Percentiles rank a stretch among this genome's conserved stretches.
These are phyloP conservation scores for Citeromyces hawaiiensis DNA, from an alignment of 1,139 yeast species.

Conservation along the genomic window DNA sequence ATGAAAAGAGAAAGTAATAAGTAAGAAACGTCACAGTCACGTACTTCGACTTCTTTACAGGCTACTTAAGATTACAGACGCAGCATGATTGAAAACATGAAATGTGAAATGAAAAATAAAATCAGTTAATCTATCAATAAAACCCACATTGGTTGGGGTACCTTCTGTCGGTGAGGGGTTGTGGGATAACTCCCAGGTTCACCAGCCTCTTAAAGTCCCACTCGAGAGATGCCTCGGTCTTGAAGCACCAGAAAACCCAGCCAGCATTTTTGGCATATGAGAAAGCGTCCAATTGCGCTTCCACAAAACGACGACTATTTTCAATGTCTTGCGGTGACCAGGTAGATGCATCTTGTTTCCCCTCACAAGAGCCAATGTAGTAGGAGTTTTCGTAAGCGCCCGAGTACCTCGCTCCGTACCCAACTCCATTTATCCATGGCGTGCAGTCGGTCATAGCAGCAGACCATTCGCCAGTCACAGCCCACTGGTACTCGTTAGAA, in stretches of 20 bases:
- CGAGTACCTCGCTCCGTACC: conserved; percentile 76
- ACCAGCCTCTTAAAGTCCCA: conserved; percentile 64
- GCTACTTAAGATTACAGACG: no score
- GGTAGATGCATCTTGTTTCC: conserved; percentile 33
- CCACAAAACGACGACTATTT: conserved; percentile 59
- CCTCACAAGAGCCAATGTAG: conserved; percentile 52
- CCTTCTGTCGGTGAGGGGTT: conserved; percentile 34
- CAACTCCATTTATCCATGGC: conserved; percentile 84
- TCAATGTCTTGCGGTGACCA: conserved; percentile 51
- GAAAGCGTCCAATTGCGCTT: conserved; percentile 70
- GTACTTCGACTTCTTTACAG: no score
- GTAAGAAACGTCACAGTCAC: no score
- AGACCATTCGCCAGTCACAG: conserved; percentile 82
- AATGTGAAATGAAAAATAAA: neutral
- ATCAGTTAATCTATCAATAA: conserved; percentile 1
- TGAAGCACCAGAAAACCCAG: conserved; percentile 91
- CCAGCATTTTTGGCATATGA: conserved; percentile 28
- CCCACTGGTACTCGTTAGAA: conserved; percentile 51
- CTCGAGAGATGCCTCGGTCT: conserved; percentile 72
- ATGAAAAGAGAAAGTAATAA: no score
- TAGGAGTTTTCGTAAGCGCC: conserved; percentile 42
- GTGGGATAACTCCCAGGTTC: conserved; percentile 39
- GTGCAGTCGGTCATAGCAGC: conserved; percentile 95
- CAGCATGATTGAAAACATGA: no score
- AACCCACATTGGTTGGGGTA: conserved; percentile 22